Evolutionary conservation across 768 basidiomycete genomes (phyloP), one percentile per base, ranked within the genome.

Genomic region (Leccinum olivaceopallidum): DNA sequence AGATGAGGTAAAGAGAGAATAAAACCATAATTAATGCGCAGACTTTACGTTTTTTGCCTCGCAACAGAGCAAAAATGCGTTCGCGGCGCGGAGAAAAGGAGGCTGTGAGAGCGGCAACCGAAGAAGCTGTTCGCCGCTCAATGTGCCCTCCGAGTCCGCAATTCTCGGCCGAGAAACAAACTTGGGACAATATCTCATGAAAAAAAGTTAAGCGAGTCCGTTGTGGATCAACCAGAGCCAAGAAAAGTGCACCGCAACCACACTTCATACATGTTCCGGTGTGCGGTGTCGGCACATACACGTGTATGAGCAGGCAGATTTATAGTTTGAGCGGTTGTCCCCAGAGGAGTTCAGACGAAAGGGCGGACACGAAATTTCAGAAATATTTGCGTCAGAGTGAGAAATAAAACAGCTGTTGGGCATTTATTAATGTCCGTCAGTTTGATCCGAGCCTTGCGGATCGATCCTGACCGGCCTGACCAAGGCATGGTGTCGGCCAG

Each of bases 21-120:
- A 49, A 55, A 63, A 58, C 20, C 12, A 53, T 56, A 59, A 62
- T 59, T 58, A 10, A 37, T 60, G 55, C 47, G 60, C 52, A 48
- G 61, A 66, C 62, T 72, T 47, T 72, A 71, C 70, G 68, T 72
- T 63, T 48, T 54, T 49, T 12, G 56, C 63, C 57, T 70, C 53
- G 53, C 59, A 50, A 72, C 65, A 57, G 36, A 47, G 42, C 16
- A 54, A 64, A 55, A 62, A 61, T 42, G 63, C 49, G 55, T 61
- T 14, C 56, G 51, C 62, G 51, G 61, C 47, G 59, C 66, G 71
- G 64, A 60, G 57, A 2, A n/a, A 68, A 59, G 61, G 63, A 56
- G 71, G 66, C 56, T 61, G 60, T 68, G 51, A 49, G 26, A 36
- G 51, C 42, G 50, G 61, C 55, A 59, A 67, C 59, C 20, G 58